Conservation (phyloP, 2,329 filamentous ascomycete genomes). For the Phialemoniopsis sp. region DNA sequence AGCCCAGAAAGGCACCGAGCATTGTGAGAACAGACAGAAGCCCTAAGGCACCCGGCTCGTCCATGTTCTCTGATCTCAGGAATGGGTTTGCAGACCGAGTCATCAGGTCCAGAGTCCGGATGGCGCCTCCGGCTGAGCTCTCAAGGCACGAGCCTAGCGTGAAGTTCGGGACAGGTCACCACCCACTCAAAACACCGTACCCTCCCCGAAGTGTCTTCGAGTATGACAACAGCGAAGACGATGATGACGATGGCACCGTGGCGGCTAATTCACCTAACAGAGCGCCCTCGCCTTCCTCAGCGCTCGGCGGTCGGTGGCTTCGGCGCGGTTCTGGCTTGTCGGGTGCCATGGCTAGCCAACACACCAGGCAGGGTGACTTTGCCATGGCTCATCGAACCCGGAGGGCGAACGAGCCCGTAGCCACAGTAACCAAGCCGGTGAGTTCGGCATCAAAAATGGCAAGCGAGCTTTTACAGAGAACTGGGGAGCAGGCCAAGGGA, state of each 20-base stretch:
- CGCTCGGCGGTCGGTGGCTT: conserved; percentile 2
- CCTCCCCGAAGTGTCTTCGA: conserved; percentile 13
- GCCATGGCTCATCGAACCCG: background rate
- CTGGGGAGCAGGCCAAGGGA: conserved; percentile 2
- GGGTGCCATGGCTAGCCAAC: background rate
- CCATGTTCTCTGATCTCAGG: background rate
- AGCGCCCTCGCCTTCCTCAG: background rate
- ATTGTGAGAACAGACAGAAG: background rate
- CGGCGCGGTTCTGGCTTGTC: conserved; percentile 1
- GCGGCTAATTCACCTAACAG: no score
- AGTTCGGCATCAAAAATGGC: conserved; percentile 8
- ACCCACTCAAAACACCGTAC: conserved; percentile 10
- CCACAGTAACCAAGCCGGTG: conserved; percentile 6
- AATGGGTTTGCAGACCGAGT: background rate
- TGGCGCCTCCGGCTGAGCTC: background rate
- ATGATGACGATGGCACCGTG: background rate
- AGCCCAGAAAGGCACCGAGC: background rate
- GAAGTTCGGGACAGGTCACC: background rate
- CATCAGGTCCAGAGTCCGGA: conserved; percentile 1
- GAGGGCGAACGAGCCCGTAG: conserved; percentile 3
- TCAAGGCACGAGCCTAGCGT: background rate
- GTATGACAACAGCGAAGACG: conserved; percentile 9
- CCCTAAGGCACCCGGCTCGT: background rate
- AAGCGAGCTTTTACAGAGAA: background rate
- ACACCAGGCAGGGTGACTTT: background rate